phyloP scores from a whole-genome alignment of 805 yeast species.

The Starmerella sirachaensis region DNA sequence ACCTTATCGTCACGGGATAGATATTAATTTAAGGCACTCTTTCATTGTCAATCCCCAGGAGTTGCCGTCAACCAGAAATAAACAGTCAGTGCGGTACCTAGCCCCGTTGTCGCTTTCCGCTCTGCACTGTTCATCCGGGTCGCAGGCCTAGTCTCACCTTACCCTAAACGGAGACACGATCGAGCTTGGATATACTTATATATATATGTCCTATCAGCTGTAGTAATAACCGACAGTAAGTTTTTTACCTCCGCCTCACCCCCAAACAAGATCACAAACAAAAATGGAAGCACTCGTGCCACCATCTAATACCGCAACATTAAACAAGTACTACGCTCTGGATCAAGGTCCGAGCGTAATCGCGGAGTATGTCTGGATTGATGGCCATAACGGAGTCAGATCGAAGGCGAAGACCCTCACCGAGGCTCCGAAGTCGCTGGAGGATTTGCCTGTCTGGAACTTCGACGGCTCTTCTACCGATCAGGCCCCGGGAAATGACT shows the following conservation, averaged over 20 bases:
- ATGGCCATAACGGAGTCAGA: slow-evolving; percentile 79
- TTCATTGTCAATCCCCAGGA: no score
- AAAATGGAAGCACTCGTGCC: slow-evolving; percentile 20
- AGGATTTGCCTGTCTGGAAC: slow-evolving; percentile 97
- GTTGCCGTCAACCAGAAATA: no score
- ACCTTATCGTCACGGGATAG: no score
- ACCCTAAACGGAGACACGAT: no score
- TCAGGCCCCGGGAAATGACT: slow-evolving; percentile 97
- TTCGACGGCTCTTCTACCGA: slow-evolving; percentile 98
- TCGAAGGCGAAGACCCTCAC: slow-evolving; percentile 84
- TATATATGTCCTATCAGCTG: no score
- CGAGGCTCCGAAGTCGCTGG: slow-evolving; percentile 56
- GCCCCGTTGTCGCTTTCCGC: no score
- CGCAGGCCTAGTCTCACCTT: no score
- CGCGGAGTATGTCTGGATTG: slow-evolving; percentile 98
- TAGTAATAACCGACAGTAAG: no score
- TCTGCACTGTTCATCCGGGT: no score
- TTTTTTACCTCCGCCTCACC: background rate
- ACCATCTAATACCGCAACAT: slow-evolving; percentile 49
- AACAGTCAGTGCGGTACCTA: no score
- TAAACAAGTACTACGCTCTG: slow-evolving; percentile 70
- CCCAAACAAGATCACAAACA: background rate
- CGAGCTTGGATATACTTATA: no score
- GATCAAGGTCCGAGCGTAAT: slow-evolving; percentile 76
- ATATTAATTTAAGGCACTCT: no score